phyloP scores from a whole-genome alignment of 306 rosid species.

The Alnus glutinosa region DNA sequence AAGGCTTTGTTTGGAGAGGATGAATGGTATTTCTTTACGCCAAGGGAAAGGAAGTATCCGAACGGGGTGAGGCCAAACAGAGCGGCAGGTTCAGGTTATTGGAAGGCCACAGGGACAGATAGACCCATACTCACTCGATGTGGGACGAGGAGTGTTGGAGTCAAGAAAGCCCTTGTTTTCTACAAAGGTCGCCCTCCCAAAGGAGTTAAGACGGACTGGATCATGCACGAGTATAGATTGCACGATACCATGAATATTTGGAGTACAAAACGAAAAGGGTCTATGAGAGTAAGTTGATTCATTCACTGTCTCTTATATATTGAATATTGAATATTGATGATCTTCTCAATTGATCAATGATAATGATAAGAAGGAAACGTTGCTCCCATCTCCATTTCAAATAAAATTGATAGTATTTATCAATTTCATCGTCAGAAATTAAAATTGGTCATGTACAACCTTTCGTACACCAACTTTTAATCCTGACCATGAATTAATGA shows the following conservation, averaged over 20 bases:
- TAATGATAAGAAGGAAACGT: background rate
- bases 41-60: slow-evolving; percentile 78
- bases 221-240: slow-evolving; percentile 76
- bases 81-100: slow-evolving; percentile 71
- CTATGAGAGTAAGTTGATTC: slow-evolving; percentile 61
- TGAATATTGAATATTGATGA: too few species aligned
- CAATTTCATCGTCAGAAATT: too few species aligned
- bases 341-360: background rate
- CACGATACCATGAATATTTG: slow-evolving; percentile 46
- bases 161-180: slow-evolving; percentile 77
- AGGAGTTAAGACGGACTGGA: slow-evolving; percentile 75
- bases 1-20: slow-evolving; percentile 65
- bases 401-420: too few species aligned
- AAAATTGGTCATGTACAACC: too few species aligned
- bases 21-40: slow-evolving; percentile 80
- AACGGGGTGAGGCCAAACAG: slow-evolving; percentile 79
- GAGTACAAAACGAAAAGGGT: slow-evolving; percentile 40
- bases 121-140: slow-evolving; percentile 59
- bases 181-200: slow-evolving; percentile 73
- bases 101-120: slow-evolving; percentile 86
- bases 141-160: slow-evolving; percentile 64
- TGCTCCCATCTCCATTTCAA: too few species aligned
- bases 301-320: too few species aligned
- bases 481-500: too few species aligned
- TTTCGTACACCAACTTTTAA: too few species aligned